Percentiles rank a stretch among this genome's conserved stretches.
These are phyloP conservation scores for Acacia acuminata DNA, from an alignment of 306 rosid species.

Conservation along the genomic window DNA sequence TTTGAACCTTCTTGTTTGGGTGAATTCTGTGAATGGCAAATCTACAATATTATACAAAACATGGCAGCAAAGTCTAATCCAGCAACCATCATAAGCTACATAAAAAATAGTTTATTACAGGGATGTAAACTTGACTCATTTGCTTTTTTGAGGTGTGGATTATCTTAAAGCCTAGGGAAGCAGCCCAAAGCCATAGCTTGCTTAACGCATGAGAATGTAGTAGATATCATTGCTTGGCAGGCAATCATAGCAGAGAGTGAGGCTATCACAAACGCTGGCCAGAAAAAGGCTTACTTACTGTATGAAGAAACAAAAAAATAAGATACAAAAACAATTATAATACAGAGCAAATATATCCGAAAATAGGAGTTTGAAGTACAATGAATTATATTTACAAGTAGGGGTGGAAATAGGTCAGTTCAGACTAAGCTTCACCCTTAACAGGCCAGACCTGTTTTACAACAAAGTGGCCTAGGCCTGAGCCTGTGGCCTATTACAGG, in stretches of 20 bases:
- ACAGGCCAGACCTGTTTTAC: too few relatives aligned
- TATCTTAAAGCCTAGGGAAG: conserved; percentile 95
- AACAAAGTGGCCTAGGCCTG: too few relatives aligned
- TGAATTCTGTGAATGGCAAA: too few relatives aligned
- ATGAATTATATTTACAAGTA: background rate
- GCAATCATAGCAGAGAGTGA: conserved; percentile 98
- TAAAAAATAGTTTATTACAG: conserved; percentile 77
- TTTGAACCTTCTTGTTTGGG: too few relatives aligned
- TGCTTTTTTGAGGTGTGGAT: conserved; percentile 82
- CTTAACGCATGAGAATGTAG: conserved; percentile 94
- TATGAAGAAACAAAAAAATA: conserved; percentile 34
- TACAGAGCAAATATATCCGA: background rate
- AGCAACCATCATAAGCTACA: too few relatives aligned
- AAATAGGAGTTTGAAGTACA: background rate
- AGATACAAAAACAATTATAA: conserved; percentile 23
- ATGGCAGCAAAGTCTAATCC: too few relatives aligned
- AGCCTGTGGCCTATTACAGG: too few relatives aligned
- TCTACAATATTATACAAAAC: too few relatives aligned
- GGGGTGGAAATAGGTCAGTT: too few relatives aligned
- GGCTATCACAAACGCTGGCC: conserved; percentile 91
- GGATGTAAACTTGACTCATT: conserved; percentile 97
- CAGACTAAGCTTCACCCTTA: too few relatives aligned
- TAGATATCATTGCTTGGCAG: conserved; percentile 99
- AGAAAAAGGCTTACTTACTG: conserved; percentile 74
- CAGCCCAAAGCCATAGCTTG: conserved; percentile 99